Base-by-base conservation (phyloP, 176 grass and related monocot species). In the Carex littledalei region DNA sequence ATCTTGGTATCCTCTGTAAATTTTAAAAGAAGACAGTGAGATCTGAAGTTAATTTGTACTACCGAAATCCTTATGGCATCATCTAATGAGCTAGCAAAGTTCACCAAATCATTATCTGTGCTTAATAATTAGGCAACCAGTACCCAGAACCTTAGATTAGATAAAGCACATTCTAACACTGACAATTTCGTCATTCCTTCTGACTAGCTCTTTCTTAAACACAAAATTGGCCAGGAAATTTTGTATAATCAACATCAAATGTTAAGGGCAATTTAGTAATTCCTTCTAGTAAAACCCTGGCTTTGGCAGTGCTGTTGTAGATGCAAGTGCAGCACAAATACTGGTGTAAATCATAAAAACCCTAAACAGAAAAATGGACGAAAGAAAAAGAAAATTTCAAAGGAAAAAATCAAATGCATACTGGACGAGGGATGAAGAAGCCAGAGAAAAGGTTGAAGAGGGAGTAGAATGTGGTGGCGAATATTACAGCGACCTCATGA, bases 361-460 rank as follows among this genome's bases (percentile, higher is more conserved):
- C 68, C 11, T 65, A 17, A 60, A 12, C 3, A 58, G 12, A 70
- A 80, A 79, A 68, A 58, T 56, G 60, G 47, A 20, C 37, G 32
- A 20, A 67, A 29, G 15, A 31, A 16, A 53, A 50, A 79, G 8
- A 41, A 58, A 61, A 3, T 24, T 53, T 3, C 1, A 12, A 64
- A 79, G 55, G n/a, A 47, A 53, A 63, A 37, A 47, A 79, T 20
- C 39, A 78, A 83, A 24, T 82, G 87, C 96, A 92, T 71, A 99
- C 96, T 24, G 93, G 93, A 84, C 84, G 91, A 0, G 93, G 96
- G 75, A 99, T 99, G 91, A 95, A 99, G 72, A 99, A 99, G 62
- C 96, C 96, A 0, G 96, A 99, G 85, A 99, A 99, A 72, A 99
- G 96, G 85, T 99, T 99, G 85, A 99, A 99, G 15, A 99, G 80